Evolutionary conservation across 371 early-diverging fungal species (phyloP).

Genomic region (Pancytospora epiphaga): DNA sequence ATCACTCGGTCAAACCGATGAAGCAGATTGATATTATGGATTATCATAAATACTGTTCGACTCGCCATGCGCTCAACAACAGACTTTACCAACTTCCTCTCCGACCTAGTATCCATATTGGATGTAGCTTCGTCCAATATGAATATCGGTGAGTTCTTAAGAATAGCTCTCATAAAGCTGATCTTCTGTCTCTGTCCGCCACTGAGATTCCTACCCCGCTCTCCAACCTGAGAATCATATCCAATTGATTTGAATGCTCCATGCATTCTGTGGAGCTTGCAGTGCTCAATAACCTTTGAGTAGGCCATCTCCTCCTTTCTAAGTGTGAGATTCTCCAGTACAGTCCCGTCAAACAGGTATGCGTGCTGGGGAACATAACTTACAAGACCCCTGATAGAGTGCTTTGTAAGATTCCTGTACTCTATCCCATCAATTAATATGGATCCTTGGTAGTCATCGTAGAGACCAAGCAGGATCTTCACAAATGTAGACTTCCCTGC

Average conservation of each 20-base stretch:
- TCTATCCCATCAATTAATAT: slow-evolving; percentile 61
- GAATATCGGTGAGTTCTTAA: slow-evolving; percentile 62
- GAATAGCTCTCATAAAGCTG: slow-evolving; percentile 63
- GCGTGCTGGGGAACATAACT: slow-evolving; percentile 73
- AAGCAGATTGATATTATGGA: slow-evolving; percentile 73
- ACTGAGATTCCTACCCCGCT: slow-evolving; percentile 56
- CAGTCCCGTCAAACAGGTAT: slow-evolving; percentile 70
- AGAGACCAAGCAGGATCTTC: slow-evolving; percentile 62
- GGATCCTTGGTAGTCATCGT: slow-evolving; percentile 43
- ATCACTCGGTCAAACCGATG: slow-evolving; percentile 63
- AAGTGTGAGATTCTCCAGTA: slow-evolving; percentile 70
- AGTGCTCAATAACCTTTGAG: slow-evolving; percentile 63
- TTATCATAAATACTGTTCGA: slow-evolving; percentile 73
- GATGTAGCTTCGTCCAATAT: slow-evolving; percentile 63
- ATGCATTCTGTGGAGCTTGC: slow-evolving; percentile 66
- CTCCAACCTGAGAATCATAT: slow-evolving; percentile 62
- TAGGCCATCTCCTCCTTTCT: slow-evolving; percentile 48
- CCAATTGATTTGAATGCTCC: slow-evolving; percentile 62
- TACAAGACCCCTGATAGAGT: slow-evolving; percentile 66
- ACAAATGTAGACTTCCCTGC: slow-evolving; percentile 60
- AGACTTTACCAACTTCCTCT: slow-evolving; percentile 74
- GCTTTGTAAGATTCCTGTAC: slow-evolving; percentile 64
- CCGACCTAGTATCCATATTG: slow-evolving; percentile 66
- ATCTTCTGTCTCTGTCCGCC: slow-evolving; percentile 67
- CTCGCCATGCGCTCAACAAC: slow-evolving; percentile 66